Conservation (phyloP, 495 filamentous ascomycete genomes). For the Annulohypoxylon nitens region DNA sequence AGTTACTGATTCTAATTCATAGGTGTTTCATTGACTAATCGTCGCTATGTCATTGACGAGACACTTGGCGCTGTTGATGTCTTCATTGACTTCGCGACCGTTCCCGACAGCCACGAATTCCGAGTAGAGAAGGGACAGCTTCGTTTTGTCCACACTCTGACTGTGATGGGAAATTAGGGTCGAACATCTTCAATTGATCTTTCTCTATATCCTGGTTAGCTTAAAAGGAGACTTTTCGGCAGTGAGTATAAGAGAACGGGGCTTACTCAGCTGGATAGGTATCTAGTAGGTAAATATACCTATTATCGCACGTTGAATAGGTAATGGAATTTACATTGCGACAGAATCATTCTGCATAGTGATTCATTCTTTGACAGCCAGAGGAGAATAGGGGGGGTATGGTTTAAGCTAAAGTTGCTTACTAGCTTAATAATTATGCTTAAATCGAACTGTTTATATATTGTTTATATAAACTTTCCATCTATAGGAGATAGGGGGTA, state of each 20-base stretch:
- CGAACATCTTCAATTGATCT: neutral
- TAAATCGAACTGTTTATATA: constrained; percentile 1
- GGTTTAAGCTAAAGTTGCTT: neutral
- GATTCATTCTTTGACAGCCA: neutral
- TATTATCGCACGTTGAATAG: neutral
- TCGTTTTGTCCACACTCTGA: constrained; percentile 63
- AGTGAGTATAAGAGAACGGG: neutral
- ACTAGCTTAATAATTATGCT: constrained; percentile 13
- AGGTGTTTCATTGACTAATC: constrained; percentile 55
- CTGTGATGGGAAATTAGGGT: constrained; percentile 54
- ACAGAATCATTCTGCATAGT: neutral
- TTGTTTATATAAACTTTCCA: neutral
- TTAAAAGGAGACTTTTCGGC: neutral
- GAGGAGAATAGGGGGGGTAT: neutral
- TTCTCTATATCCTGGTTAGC: neutral
- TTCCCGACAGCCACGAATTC: constrained; percentile 66
- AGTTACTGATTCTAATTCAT: constrained; percentile 28
- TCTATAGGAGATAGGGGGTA: neutral
- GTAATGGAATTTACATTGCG: neutral
- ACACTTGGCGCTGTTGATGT: constrained; percentile 61
- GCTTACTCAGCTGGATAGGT: neutral
- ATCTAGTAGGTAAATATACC: neutral
- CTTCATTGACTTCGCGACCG: constrained; percentile 59
- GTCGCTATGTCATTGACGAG: constrained; percentile 67
- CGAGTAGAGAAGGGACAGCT: constrained; percentile 63